Evolutionary conservation across 2,329 filamentous ascomycete genomes (phyloP).

Genomic region (Emydomyces testavorans): DNA sequence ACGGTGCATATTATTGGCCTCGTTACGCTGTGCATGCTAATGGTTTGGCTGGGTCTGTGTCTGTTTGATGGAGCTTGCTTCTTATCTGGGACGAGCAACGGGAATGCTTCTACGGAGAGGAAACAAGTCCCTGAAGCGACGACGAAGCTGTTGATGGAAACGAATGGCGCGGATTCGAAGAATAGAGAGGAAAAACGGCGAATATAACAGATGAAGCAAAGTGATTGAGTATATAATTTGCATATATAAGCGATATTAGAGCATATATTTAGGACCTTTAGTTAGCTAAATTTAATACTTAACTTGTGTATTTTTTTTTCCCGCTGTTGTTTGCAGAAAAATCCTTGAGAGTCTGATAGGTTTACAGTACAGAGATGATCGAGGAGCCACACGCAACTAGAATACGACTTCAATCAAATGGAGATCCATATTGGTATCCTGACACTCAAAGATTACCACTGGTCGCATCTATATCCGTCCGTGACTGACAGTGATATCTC

Average conservation of each 20-base stretch:
- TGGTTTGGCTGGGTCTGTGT: conserved; percentile 15
- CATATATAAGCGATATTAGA: background rate
- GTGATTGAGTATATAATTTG: background rate
- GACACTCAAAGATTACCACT: background rate
- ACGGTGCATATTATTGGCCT: conserved; percentile 65
- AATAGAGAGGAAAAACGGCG: background rate
- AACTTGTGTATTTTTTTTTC: no score
- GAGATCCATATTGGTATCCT: background rate
- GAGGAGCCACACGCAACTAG: no score
- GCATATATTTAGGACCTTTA: background rate
- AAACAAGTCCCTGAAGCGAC: background rate
- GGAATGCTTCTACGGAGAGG: background rate
- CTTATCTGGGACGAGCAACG: background rate
- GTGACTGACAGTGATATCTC: background rate
- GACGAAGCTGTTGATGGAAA: background rate
- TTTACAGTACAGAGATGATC: no score
- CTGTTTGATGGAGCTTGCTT: background rate
- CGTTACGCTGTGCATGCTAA: conserved; percentile 30
- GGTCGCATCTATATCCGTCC: background rate
- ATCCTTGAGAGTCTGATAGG: background rate
- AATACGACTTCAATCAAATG: no score
- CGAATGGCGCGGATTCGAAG: background rate
- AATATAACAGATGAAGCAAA: background rate
- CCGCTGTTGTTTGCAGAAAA: background rate
- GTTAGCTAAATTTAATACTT: background rate